A percentile compares a stretch with the other conserved stretches of the same genome.
Evolutionary conservation across 805 yeast species (phyloP).

Genomic region (Kuraishia molischiana): DNA sequence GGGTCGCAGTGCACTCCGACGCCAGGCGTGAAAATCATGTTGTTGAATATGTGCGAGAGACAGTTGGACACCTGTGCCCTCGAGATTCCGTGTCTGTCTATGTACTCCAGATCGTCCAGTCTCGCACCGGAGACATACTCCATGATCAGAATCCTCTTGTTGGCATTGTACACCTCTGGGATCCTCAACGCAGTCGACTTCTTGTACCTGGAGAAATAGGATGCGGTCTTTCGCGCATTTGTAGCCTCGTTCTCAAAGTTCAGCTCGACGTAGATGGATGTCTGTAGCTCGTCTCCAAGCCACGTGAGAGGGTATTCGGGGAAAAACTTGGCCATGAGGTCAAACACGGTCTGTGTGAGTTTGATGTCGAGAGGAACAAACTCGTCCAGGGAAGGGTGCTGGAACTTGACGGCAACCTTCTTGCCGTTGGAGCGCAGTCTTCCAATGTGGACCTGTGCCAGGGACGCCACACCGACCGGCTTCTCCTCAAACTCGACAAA

Average conservation of each 20-base stretch:
- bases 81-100: slow-evolving; percentile 55
- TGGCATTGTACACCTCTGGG: slow-evolving; percentile 62
- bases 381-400: slow-evolving; percentile 79
- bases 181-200: slow-evolving; percentile 66
- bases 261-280: slow-evolving; percentile 81
- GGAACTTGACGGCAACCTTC: slow-evolving; percentile 88
- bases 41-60: slow-evolving; percentile 82
- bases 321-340: slow-evolving; percentile 63
- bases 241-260: slow-evolving; percentile 82
- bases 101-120: slow-evolving; percentile 62
- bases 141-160: slow-evolving; percentile 73
- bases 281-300: slow-evolving; percentile 90
- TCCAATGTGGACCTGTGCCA: slow-evolving; percentile 93
- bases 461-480: slow-evolving; percentile 93
- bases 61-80: slow-evolving; percentile 76
- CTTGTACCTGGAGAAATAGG: slow-evolving; percentile 49
- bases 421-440: slow-evolving; percentile 45
- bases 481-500: slow-evolving; percentile 56
- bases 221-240: slow-evolving; percentile 64
- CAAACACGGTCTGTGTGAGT: slow-evolving; percentile 69
- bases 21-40: slow-evolving; percentile 90
- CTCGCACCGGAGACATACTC: slow-evolving; percentile 78
- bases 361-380: slow-evolving; percentile 87
- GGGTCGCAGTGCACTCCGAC: slow-evolving; percentile 97
- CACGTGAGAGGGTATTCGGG: slow-evolving; percentile 92